Conservation (phyloP, 345 rosid genomes). For the Durio zibethinus region DNA sequence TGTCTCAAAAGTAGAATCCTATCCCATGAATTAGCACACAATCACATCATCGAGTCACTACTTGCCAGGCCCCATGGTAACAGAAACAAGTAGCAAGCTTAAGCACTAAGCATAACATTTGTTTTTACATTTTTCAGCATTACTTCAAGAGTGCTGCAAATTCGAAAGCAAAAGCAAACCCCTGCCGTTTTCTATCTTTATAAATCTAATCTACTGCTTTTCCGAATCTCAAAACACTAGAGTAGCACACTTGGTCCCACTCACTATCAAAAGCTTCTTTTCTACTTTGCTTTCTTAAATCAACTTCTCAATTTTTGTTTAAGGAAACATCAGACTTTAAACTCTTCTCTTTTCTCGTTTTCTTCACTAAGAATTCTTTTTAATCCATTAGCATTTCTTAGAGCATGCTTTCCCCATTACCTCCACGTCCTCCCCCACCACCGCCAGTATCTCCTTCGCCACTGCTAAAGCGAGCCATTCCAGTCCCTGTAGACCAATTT, state of each 20-base stretch:
- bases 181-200: constrained; percentile 30
- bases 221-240: constrained; percentile 28
- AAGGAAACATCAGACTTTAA: constrained; percentile 22
- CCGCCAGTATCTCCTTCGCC: constrained; percentile 27
- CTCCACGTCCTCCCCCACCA: constrained; percentile 27
- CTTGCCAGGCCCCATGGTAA: neutral
- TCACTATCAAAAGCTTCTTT: constrained; percentile 41
- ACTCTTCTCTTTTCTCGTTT: constrained; percentile 20
- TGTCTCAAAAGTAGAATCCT: neutral
- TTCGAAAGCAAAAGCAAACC: constrained; percentile 26
- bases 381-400: constrained; percentile 5
- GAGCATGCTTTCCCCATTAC: constrained; percentile 39
- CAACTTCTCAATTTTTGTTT: constrained; percentile 33
- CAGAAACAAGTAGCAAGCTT: neutral
- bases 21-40: neutral
- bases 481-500: constrained; percentile 35
- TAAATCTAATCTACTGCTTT: constrained; percentile 36
- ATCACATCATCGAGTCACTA: neutral
- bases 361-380: constrained; percentile 13
- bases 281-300: constrained; percentile 27
- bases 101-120: neutral
- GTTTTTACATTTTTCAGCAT: neutral
- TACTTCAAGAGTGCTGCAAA: constrained; percentile 3
- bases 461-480: constrained; percentile 33
- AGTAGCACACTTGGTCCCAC: constrained; percentile 44